Evolutionary conservation across 1,284 basidiomycete genomes (phyloP), one percentile per base, ranked within the genome.

Genomic region (Spongispora temasekensis): DNA sequence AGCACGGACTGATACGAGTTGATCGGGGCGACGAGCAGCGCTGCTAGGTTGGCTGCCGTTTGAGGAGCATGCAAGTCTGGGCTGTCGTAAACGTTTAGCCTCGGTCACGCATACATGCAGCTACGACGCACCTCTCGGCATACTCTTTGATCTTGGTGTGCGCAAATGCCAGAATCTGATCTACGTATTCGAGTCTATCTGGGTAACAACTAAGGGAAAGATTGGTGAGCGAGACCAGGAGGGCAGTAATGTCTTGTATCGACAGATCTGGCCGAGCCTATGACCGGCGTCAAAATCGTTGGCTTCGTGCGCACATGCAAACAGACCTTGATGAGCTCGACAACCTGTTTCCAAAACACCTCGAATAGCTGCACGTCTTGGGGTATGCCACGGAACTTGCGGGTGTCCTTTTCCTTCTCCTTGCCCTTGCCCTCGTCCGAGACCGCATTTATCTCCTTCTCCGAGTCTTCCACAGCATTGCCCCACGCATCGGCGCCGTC

Each of bases 271-370:
- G 95, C 63, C 95, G 90, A 59, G 95, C 94, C 94, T 96, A 66
- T n/a, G 52, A 40, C 57, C 51, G 31, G 13, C 5, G 27, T 48
- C 17, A 48, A 17, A 48, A 44, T 59, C n/a, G 59, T 34, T 58
- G 25, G 56, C 27, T 23, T 7, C 0, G 1, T 30, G 21, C 1
- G 4, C 10, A 19, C n/a, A 21, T 25, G 30, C 15, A 27, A 44
- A 70, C 77, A 25, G 59, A 93, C 94, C 84, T 95, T 95, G 80
- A 98, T 95, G 35, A 98, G 85, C 72, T 96, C 91, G 9, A 97
- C 95, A n/a, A 98, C 93, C 75, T 98, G 96, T 65, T 93, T 89
- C 96, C 95, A 98, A 76, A 98, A 98, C 13, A 98, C 94, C 74
- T 98, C 96, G 65, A 98, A 98, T 57, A 98, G 76, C 69, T 89